Base-by-base conservation (phyloP, 768 basidiomycete genomes). In the Suillus occidentalis region DNA sequence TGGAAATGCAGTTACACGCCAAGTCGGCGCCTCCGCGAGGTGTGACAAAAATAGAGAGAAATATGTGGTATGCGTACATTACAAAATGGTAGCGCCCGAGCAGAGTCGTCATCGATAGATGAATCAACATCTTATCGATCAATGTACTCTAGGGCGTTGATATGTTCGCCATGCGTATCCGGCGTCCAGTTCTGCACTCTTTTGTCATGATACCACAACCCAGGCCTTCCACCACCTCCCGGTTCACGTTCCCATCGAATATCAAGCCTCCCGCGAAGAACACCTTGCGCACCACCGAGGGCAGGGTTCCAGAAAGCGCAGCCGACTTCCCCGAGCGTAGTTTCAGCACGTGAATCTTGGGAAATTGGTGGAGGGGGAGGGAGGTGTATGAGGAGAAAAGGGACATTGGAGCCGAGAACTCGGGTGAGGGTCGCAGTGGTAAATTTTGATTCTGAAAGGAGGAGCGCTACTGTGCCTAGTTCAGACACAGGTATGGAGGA, bases 401-500 rank as follows among this genome's bases (percentile, higher is more conserved):
- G 95, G 14, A 94, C 82, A 0, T 85, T 81, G 1, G 92, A 95
- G 13, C 88, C 87, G 66, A 88, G 84, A 1, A 89, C 92, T 13
- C 88, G 87, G 1, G 89, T 79, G 63, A 91, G 72, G 0, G 94
- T 86, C 0, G 85, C 77, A 61, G 83, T 85, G 1, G 94, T 92
- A 76, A 95, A 97, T 1, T 86, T 80, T 20, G 92, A 94, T 72
- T 92, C 84, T 1, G 94, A 96, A 43, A 95, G 79, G 61, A 97
- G 82, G 25, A 96, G 75, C 1, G 90, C 93, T n/a, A 94, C 84
- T 47, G 68, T 67, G 39, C 25, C 57, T 62, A 67, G 61, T 68
- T 65, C 7, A n/a, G 43, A 63, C 56, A 42, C 52, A 22, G 16
- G 36, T 6, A 6, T 28, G 6, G 61, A 34, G 8, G 50, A 50